Base-by-base conservation (phyloP, 2,329 filamentous ascomycete genomes). In the Aspergillus clavatus region DNA sequence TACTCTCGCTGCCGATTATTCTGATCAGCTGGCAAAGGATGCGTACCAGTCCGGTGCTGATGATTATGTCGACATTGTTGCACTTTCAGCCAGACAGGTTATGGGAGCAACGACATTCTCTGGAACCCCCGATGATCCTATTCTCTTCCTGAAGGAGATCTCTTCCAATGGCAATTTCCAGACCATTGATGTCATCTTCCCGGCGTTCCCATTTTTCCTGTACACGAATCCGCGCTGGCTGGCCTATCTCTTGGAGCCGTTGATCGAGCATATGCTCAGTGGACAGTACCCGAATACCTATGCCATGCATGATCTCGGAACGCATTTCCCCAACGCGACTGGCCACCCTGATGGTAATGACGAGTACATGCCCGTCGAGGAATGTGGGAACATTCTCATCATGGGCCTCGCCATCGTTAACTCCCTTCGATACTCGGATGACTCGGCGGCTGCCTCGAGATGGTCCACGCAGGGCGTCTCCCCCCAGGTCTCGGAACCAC, bases 131-230 rank as follows among this genome's bases (percentile, higher is more conserved):
- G 79, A 88, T 3, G 75, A 81, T 50, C 85, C 86, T 0, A 76
- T 91, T 33, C 66, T 93, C 18, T 93, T 93, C 68, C 70, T 91
- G 48, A 93, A 93, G 62, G 88, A 93, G 63, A 91, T 93, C 45
- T 89, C 86, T 1, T 89, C 85, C 2, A 86, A 91, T 56, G 87
- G 87, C 3, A 91, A 94, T 58, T 83, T 83, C 65, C 87, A 93
- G 62, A 93, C 87, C 0, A 85, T 93, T 8, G 87, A 91, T 69
- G 86, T 94, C 45, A 91, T 94, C 56, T 93, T 89, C 71, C 88
- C 87, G 0, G 79, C 87, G 0, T 90, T 89, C 67, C 87, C 88
- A 0, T 93, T 91, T 74, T 91, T 91, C 72, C 65, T 91, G 16
- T 93, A 91, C 61, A 89, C 87, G 14, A 89, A 90, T 55, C 87